Conservation (phyloP, 2,329 filamentous ascomycete genomes). For the Mycosphaerella arachidis region DNA sequence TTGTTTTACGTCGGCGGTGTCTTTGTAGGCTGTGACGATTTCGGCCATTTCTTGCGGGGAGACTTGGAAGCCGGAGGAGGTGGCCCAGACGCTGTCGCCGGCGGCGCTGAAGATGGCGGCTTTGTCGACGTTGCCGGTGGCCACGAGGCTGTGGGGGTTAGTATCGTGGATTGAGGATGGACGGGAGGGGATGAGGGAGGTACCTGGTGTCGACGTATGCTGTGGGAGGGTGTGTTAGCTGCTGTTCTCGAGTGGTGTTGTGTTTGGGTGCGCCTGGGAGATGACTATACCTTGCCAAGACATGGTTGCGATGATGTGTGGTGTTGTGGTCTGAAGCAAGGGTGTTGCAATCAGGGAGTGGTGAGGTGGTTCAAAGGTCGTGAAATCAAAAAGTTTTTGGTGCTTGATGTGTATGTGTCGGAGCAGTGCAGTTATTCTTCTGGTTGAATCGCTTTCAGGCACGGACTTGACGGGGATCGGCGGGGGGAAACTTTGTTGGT, state of each 20-base stretch:
- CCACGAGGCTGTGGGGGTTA: constrained; percentile 62
- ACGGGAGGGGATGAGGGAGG: background rate
- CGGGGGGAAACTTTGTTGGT: background rate
- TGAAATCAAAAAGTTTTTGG: background rate
- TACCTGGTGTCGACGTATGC: constrained; percentile 63
- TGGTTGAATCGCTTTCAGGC: background rate
- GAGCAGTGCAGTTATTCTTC: background rate
- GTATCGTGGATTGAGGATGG: constrained; percentile 10
- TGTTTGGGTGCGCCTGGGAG: constrained; percentile 3
- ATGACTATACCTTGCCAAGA: constrained; percentile 67
- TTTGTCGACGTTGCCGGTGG: constrained; percentile 73
- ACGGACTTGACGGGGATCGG: background rate
- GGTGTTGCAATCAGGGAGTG: background rate
- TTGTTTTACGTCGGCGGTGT: constrained; percentile 55
- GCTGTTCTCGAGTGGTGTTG: constrained; percentile 10
- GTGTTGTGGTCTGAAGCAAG: constrained; percentile 6
- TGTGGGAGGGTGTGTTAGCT: constrained; percentile 23
- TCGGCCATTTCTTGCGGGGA: constrained; percentile 52
- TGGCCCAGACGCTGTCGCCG: constrained; percentile 77
- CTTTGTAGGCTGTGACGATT: constrained; percentile 50
- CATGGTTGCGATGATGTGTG: constrained; percentile 46
- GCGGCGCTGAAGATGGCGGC: constrained; percentile 77
- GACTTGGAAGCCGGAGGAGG: constrained; percentile 68
- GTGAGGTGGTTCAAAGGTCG: background rate
- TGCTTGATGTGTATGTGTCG: background rate